Evolutionary conservation across 2,329 filamentous ascomycete species (phyloP).

Genomic region (Nannizzia gypsea): DNA sequence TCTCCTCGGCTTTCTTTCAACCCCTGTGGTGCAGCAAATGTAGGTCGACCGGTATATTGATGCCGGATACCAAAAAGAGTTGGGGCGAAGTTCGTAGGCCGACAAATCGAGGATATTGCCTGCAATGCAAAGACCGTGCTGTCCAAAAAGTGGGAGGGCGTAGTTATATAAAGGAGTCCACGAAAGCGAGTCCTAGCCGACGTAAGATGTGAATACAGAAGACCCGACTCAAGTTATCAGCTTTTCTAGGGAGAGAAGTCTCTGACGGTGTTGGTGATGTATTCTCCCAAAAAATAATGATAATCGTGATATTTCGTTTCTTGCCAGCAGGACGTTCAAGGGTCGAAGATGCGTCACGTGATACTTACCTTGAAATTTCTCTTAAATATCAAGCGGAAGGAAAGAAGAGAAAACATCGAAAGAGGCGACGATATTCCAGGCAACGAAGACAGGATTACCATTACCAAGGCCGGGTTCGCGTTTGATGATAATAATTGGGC

Average conservation of each 20-base stretch:
- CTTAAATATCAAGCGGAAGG: too few relatives aligned
- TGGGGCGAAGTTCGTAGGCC: too few relatives aligned
- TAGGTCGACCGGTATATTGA: background rate
- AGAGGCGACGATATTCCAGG: background rate
- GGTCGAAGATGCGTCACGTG: background rate
- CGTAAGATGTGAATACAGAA: background rate
- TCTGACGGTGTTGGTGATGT: background rate
- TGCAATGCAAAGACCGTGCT: background rate
- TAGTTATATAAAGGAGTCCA: background rate
- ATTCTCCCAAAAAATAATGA: background rate
- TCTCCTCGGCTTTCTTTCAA: conserved; percentile 12
- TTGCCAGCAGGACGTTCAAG: background rate
- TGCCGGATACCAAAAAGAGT: background rate
- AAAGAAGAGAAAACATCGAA: background rate
- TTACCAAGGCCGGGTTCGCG: background rate
- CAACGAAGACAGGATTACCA: background rate
- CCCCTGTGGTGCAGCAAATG: background rate
- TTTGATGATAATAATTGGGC: background rate
- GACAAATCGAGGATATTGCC: background rate
- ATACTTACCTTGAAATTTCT: background rate
- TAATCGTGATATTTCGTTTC: background rate
- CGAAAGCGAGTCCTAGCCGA: background rate
- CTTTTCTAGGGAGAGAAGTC: background rate
- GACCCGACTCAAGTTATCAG: background rate
- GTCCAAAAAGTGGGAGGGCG: background rate